phyloP scores from a whole-genome alignment of 108 stramenopile species.

The Nitzschia sp. region DNA sequence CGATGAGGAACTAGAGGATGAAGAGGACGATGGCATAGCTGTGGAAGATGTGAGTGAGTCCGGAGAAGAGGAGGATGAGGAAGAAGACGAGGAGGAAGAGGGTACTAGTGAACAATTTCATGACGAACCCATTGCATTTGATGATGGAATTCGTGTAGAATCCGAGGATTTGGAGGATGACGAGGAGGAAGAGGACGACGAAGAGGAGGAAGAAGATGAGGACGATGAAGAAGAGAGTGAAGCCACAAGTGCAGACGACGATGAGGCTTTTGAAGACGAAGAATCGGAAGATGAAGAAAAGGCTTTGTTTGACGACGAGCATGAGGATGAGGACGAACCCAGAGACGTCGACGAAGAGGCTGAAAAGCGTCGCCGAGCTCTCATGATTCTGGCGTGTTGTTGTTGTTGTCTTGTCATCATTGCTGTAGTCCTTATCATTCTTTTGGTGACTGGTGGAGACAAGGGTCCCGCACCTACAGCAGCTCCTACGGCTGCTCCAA shows the following conservation, averaged over 20 bases:
- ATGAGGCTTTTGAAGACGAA: background rate
- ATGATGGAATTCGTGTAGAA: background rate
- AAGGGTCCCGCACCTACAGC: background rate
- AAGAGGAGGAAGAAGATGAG: constrained; percentile 12
- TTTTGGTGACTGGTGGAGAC: constrained; percentile 2
- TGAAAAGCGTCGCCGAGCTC: background rate
- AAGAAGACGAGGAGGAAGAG: background rate
- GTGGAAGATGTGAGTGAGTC: background rate
- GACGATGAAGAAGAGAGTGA: constrained; percentile 6
- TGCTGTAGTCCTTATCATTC: background rate
- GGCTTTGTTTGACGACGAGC: constrained; percentile 1
- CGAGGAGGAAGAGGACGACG: background rate
- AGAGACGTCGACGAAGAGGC: background rate
- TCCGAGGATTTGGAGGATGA: background rate
- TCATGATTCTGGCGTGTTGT: background rate
- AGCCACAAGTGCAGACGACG: background rate
- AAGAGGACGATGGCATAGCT: background rate
- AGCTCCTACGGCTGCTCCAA: background rate
- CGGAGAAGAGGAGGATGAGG: background rate
- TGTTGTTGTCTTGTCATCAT: background rate
- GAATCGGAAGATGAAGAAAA: background rate
- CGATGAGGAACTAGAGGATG: background rate
- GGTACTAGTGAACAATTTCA: background rate
- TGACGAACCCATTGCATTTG: background rate
- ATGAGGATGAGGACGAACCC: background rate